Base-by-base conservation (phyloP, 768 basidiomycete genomes). In the Steccherinum ochraceum region DNA sequence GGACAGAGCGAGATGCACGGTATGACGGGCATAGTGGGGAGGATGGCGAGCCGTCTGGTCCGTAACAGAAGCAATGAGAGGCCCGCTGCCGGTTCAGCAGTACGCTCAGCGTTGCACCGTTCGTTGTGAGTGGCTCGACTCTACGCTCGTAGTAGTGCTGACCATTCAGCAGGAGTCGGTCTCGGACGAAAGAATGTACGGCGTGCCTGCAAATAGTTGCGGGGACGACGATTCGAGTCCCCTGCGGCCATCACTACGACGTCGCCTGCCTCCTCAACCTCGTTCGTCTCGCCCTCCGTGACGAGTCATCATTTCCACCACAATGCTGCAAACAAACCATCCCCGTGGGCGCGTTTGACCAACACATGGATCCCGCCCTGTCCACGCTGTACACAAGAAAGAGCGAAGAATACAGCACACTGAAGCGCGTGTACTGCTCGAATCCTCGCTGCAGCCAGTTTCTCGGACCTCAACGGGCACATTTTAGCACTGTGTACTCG, bases 291-390 rank as follows among this genome's bases (percentile, higher is more conserved):
- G 49, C 63, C 13, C 49, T 51, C 18, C 51, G 47, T 12, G 58
- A 64, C 52, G 58, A 63, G 26, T 46, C 58, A 3, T 50, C 62
- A 12, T 64, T 63, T 52, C 65, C 67, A 2, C 67, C 65, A 1
- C 58, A 61, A 19, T 68, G 67, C 53, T 66, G 65, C 52, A 27
- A 55, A n/a, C 49, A 50, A 11, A 5, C 39, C 4, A 60, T 66
- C 40, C 57, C 61, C 25, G n/a, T 35, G 21, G 35, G 39, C 4
- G 12, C 50, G 16, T 58, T 66, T 47, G 54, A 51, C 12, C 49
- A 40, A 3, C 49, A 56, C 45, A 45, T 64, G 43, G 25, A 51
- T 11, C 13, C 41, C 3, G 40, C 19, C 3, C 53, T 60, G 20
- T 12, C 46, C 2, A 42, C 41, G 4, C 43, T 49, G 5, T 63